A percentile compares a stretch with the other conserved stretches of the same genome.
phyloP scores from a whole-genome alignment of 1,284 basidiomycete genomes.

The Fomitopsis pinicola region DNA sequence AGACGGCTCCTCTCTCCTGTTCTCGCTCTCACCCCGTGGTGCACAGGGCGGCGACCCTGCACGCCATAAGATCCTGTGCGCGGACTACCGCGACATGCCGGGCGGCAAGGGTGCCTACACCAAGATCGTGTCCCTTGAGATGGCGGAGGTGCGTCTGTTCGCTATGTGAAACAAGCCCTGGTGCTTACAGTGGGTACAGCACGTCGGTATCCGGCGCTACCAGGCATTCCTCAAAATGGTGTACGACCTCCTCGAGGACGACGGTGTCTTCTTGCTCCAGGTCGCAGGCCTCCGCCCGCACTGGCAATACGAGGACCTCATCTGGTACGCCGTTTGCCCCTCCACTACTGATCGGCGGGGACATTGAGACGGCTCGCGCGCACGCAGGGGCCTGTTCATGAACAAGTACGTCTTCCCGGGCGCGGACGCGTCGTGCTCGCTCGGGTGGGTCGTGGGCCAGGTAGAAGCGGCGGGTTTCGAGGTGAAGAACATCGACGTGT shows the following conservation, averaged over 20 bases:
- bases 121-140: conserved; percentile 97
- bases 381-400: conserved; percentile 80
- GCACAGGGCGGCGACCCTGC: conserved; percentile 41
- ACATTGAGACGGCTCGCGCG: background rate
- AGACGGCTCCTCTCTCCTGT: conserved; percentile 24
- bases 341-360: background rate
- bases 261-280: conserved; percentile 94
- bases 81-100: conserved; percentile 93
- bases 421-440: conserved; percentile 92
- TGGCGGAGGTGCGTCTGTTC: conserved; percentile 77
- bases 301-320: conserved; percentile 98
- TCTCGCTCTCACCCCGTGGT: background rate
- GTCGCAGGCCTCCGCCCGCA: conserved; percentile 90
- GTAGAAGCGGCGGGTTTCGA: conserved; percentile 94
- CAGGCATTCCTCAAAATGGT: conserved; percentile 86
- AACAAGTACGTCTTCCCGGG: conserved; percentile 98
- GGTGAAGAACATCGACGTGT: conserved; percentile 93
- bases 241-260: conserved; percentile 92
- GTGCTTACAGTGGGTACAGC: conserved; percentile 36
- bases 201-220: conserved; percentile 96
- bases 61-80: conserved; percentile 89
- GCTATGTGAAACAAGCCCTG: background rate
- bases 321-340: conserved; percentile 57
- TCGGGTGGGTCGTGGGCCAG: conserved; percentile 91
- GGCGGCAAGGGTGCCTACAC: conserved; percentile 76